These are phyloP conservation scores for Boletus pseudopeckii DNA, from an alignment of 768 basidiomycete genomes.

Conservation along the genomic window DNA sequence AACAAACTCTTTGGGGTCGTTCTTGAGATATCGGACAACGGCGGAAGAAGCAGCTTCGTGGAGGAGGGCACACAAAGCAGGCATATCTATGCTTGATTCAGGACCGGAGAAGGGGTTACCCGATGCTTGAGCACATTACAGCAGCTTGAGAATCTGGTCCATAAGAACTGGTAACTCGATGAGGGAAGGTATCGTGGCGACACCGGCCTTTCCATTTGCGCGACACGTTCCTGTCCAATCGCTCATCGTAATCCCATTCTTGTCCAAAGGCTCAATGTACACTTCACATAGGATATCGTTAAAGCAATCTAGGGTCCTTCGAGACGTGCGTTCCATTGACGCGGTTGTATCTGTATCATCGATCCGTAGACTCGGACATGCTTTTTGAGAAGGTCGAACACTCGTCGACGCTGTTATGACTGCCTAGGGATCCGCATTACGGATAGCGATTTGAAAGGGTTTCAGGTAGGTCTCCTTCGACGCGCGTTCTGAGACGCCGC, in stretches of 20 bases:
- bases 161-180: not conserved
- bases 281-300: not conserved
- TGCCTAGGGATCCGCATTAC: not conserved
- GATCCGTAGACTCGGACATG: not conserved
- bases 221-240: not conserved
- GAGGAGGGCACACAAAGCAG: not conserved
- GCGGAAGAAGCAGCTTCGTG: not conserved
- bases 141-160: not conserved
- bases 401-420: not conserved
- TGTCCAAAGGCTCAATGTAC: not conserved
- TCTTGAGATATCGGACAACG: not conserved
- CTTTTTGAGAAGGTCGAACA: not conserved
- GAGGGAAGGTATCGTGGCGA: not conserved
- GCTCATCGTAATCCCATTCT: not conserved
- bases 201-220: not conserved
- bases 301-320: not conserved
- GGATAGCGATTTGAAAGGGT: not conserved
- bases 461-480: not conserved
- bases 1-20: not conserved
- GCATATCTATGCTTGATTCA: not conserved
- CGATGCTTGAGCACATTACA: not conserved
- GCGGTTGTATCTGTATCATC: not conserved
- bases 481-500: not conserved
- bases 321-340: not conserved
- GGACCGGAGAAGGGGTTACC: not conserved